These are phyloP conservation scores for Capsella rubella DNA, from an alignment of 441 rosid genomes.

Conservation along the genomic window DNA sequence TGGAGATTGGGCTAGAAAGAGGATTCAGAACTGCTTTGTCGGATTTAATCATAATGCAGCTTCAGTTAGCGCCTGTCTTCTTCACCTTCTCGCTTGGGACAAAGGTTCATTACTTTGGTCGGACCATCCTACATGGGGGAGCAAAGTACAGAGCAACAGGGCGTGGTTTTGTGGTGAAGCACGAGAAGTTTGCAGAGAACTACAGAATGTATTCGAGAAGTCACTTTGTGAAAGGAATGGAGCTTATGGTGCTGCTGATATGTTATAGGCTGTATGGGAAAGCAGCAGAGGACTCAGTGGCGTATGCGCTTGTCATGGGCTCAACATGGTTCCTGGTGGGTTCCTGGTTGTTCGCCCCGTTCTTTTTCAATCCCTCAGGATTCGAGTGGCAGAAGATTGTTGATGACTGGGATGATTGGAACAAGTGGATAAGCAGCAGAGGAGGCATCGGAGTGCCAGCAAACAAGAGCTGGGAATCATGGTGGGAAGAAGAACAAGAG, in stretches of 20 bases:
- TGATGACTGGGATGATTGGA: constrained; percentile 97
- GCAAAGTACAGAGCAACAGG: constrained; percentile 99
- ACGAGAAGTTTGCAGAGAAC: constrained; percentile 96
- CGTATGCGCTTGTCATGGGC: constrained; percentile 59
- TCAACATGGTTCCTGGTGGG: constrained; percentile 93
- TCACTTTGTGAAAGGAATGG: constrained; percentile 90
- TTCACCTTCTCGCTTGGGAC: constrained; percentile 99
- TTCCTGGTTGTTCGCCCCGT: constrained; percentile 90
- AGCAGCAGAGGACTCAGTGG: constrained; percentile 47
- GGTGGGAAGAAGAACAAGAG: constrained; percentile 99
- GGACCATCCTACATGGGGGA: constrained; percentile 93
- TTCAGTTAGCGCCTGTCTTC: constrained; percentile 90
- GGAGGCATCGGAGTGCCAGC: constrained; percentile 98
- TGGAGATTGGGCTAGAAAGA: constrained; percentile 97
- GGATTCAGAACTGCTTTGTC: constrained; percentile 90
- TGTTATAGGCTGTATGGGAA: constrained; percentile 74
- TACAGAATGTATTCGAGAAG: constrained; percentile 96
- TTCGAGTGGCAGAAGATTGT: constrained; percentile 98
- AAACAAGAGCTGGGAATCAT: constrained; percentile 95
- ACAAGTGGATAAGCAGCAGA: constrained; percentile 87
- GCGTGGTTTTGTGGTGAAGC: constrained; percentile 93
- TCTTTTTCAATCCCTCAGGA: constrained; percentile 89
- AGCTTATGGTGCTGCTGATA: constrained; percentile 74
- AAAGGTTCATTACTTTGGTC: constrained; percentile 83
- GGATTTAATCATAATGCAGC: constrained; percentile 90